Percentiles rank a stretch among this genome's conserved stretches.
These are phyloP conservation scores for Metschnikowia lochheadii DNA, from an alignment of 805 yeast species.

Conservation along the genomic window DNA sequence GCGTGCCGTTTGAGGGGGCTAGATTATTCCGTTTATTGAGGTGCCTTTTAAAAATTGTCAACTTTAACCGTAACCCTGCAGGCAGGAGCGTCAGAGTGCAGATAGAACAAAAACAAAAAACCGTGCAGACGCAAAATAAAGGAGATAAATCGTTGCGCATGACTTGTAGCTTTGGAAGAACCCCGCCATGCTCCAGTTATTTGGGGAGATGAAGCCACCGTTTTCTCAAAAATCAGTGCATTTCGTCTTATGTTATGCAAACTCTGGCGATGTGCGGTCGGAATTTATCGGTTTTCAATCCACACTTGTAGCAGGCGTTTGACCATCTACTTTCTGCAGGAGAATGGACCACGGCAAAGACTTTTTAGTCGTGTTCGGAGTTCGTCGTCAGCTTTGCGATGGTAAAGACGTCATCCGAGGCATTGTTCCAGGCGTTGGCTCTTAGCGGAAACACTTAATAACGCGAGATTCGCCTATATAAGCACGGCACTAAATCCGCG, in stretches of 20 bases:
- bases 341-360: not conserved
- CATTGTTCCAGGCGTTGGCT: not conserved
- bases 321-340: not conserved
- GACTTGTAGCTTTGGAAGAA: not conserved
- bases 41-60: not conserved
- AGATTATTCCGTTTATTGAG: not conserved
- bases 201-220: not conserved
- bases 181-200: not conserved
- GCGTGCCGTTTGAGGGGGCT: conserved; percentile 1
- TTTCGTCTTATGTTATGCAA: not conserved
- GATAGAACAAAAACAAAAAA: not conserved
- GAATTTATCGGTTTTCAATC: not conserved
- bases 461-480: conserved; percentile 1
- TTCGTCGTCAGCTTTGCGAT: not conserved
- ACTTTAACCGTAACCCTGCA: conserved; percentile 1
- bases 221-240: not conserved
- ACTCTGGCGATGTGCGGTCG: not conserved
- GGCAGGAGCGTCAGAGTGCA: not conserved
- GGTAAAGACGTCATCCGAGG: not conserved
- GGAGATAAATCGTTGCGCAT: conserved; percentile 2
- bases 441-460: not conserved
- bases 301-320: not conserved
- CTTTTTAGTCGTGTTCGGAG: not conserved
- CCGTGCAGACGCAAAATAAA: conserved; percentile 4
- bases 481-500: conserved; percentile 2